Conservation (phyloP, 1,284 basidiomycete genomes). For the Boletus sp. region DNA sequence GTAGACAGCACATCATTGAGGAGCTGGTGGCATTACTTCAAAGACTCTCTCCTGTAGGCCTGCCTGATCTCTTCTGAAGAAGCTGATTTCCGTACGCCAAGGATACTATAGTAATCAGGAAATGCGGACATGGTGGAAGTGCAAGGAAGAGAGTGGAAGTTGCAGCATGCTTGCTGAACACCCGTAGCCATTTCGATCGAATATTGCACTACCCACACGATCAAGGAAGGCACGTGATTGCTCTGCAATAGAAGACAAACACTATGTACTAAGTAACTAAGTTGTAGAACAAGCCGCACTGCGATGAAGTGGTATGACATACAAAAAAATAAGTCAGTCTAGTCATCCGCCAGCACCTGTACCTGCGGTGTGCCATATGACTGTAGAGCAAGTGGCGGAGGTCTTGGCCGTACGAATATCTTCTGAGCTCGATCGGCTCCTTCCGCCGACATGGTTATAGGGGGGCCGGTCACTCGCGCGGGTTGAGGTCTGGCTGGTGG, state of each 20-base stretch:
- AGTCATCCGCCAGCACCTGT: constrained; percentile 23
- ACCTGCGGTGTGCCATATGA: constrained; percentile 8
- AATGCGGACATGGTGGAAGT: constrained; percentile 54
- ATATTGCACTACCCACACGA: neutral
- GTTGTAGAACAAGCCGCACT: constrained; percentile 5
- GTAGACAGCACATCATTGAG: constrained; percentile 4
- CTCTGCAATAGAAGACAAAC: neutral
- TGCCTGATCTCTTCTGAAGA: constrained; percentile 72
- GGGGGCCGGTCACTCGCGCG: constrained; percentile 33
- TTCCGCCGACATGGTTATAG: constrained; percentile 28
- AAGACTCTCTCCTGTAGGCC: constrained; percentile 81
- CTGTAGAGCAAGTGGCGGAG: constrained; percentile 37
- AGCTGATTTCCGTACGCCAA: constrained; percentile 58
- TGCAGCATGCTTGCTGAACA: constrained; percentile 10
- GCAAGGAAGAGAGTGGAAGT: constrained; percentile 1
- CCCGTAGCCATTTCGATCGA: constrained; percentile 12
- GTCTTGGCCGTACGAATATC: constrained; percentile 45
- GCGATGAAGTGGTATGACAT: neutral
- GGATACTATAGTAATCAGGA: constrained; percentile 74
- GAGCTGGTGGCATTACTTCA: constrained; percentile 42
- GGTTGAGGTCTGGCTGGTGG: constrained; percentile 33
- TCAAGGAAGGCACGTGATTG: constrained; percentile 22
- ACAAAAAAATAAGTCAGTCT: constrained; percentile 1
- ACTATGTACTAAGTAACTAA: neutral
- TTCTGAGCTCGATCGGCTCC: constrained; percentile 32